These are phyloP conservation scores for Rhizophagus clarus DNA, from an alignment of 192 early-diverging fungal species.

Conservation along the genomic window DNA sequence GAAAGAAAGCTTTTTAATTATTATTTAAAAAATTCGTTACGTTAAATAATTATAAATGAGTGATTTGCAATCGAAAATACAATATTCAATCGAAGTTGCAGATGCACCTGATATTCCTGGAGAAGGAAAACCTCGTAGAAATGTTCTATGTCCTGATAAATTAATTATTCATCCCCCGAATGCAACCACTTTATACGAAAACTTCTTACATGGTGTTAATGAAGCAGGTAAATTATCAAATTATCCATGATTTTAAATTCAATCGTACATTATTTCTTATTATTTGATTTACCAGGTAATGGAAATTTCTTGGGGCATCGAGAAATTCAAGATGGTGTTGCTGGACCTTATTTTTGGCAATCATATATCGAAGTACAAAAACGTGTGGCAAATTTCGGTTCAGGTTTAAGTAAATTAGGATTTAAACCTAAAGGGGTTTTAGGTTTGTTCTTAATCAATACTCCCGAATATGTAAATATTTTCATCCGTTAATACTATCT, in stretches of 20 bases:
- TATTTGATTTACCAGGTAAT: not conserved
- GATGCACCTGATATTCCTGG: slow-evolving; percentile 53
- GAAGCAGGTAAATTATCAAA: slow-evolving; percentile 54
- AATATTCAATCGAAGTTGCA: slow-evolving; percentile 45
- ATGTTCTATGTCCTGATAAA: slow-evolving; percentile 53
- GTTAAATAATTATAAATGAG: too few relatives aligned
- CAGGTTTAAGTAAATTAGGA: slow-evolving; percentile 64
- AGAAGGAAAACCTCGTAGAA: slow-evolving; percentile 57
- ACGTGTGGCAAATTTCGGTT: slow-evolving; percentile 66
- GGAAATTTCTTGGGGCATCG: slow-evolving; percentile 54
- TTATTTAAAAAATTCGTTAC: too few relatives aligned
- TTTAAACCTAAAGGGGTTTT: slow-evolving; percentile 52
- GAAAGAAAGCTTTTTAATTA: too few relatives aligned
- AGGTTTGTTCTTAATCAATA: slow-evolving; percentile 68
- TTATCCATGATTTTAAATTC: not conserved
- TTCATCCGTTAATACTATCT: too few relatives aligned
- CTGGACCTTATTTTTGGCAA: slow-evolving; percentile 70
- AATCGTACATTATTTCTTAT: not conserved
- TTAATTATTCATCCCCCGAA: slow-evolving; percentile 54
- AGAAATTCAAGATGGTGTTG: slow-evolving; percentile 50
- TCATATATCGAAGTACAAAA: slow-evolving; percentile 68
- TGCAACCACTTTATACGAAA: slow-evolving; percentile 74
- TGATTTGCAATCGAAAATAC: too few relatives aligned
- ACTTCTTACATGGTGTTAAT: slow-evolving; percentile 69
- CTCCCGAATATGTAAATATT: slow-evolving; percentile 40